phyloP scores from a whole-genome alignment of 345 rosid genomes.

The Salix koriyanagi region DNA sequence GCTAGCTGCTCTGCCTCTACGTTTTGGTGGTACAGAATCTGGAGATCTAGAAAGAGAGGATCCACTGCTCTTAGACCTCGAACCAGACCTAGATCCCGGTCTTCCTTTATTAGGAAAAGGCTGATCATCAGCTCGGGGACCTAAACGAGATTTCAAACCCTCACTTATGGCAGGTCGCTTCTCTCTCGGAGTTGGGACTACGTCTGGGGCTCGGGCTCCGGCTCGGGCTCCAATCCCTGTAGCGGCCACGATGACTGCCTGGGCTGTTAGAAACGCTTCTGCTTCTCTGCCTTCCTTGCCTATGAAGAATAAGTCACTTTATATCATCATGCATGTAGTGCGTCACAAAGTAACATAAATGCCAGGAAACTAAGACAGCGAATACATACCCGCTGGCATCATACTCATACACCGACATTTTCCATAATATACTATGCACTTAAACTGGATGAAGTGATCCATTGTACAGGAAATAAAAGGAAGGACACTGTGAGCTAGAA shows the following conservation, averaged over 20 bases:
- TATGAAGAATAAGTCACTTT: conserved; percentile 15
- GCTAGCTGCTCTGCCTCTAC: conserved; percentile 21
- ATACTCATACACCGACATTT: neutral
- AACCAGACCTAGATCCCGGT: conserved; percentile 25
- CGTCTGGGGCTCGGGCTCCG: conserved; percentile 57
- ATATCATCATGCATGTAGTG: neutral
- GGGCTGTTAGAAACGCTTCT: conserved; percentile 58
- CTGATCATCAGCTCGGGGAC: conserved; percentile 40
- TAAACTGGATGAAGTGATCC: neutral
- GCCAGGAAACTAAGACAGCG: neutral
- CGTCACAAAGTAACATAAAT: neutral
- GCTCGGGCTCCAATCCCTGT: conserved; percentile 42
- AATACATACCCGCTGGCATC: neutral
- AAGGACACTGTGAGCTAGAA: too few relatives aligned
- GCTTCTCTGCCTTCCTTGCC: conserved; percentile 47
- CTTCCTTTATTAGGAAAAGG: conserved; percentile 31
- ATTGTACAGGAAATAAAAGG: neutral
- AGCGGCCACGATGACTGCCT: conserved; percentile 40
- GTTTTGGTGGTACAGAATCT: conserved; percentile 29
- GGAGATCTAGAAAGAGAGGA: conserved; percentile 46
- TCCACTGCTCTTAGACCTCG: conserved; percentile 31
- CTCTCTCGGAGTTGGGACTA: conserved; percentile 57
- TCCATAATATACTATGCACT: neutral
- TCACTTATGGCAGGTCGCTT: conserved; percentile 54
- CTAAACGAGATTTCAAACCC: conserved; percentile 68